Base-by-base conservation (phyloP, 257 asterid genomes). In the Jasminum sambac region DNA sequence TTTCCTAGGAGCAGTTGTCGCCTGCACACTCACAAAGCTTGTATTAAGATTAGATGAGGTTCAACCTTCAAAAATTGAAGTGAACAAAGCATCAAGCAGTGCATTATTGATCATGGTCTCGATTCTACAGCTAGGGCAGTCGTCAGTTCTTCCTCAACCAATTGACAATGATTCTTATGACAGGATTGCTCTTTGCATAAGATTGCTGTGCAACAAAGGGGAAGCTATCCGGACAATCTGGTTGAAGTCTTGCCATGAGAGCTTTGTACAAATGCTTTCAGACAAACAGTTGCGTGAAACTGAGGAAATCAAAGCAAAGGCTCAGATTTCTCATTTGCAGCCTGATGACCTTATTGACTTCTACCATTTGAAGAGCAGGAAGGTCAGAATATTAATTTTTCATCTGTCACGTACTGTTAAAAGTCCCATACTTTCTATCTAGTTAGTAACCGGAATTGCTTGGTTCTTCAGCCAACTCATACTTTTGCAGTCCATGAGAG, bases 321-420 rank as follows among this genome's bases (percentile, higher is more conserved):
- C 96, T 64, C 98, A 88, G 76, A 78, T 77, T 71, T 64, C 92
- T 73, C 87, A 84, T 64, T 77, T 96, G 41, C 98, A 92, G 72
- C 98, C 98, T 14, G 98, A 92, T 75, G 98, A 92, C 81, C 92
- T 92, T 57, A 92, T 92, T 79, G 96, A 92, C 69, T 92, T 92
- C 84, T 92, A 90, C 79, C 96, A 92, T 83, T 80, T 92, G 90
- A 92, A 92, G 90, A 92, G 96, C 84, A 78, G 98, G 80, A 88
- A 86, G 96, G 98, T 92, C 74, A 74, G 66, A n/a, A 48, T 21
- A 50, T 41, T 70, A 71, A 64, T 73, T 75, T 67, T 38, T 79
- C 63, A 17, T 74, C 64, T 34, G 19, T 58, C 60, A 30, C 73
- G 34, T 72, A 24, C 13, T 68, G 39, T 70, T 10, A 25, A 41